Conservation (phyloP, 345 rosid species). For the Eucalyptus paniculata region DNA sequence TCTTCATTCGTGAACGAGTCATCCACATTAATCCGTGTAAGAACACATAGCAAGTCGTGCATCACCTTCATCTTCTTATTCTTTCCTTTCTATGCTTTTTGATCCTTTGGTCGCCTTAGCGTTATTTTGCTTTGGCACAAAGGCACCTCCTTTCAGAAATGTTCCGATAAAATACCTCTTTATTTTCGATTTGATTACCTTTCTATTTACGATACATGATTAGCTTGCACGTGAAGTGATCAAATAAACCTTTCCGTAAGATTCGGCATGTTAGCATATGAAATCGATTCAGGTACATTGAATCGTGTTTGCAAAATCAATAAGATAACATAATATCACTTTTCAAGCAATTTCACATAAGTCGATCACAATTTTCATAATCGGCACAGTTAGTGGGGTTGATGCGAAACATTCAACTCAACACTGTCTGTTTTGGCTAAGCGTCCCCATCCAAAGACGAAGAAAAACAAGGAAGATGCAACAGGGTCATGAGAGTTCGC, state of each 20-base stretch:
- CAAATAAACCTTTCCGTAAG: not conserved
- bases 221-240: accelerated
- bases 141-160: too few species aligned
- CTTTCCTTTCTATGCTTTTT: not conserved
- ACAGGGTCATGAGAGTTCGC: not conserved
- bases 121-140: not conserved
- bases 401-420: not conserved
- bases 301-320: accelerated
- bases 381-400: accelerated
- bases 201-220: not conserved
- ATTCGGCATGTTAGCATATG: not conserved
- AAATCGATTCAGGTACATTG: not conserved
- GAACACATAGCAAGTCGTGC: not conserved
- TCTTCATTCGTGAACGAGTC: accelerated
- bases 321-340: not conserved
- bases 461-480: not conserved
- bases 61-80: not conserved
- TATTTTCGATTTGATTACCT: accelerated
- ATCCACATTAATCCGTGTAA: too few species aligned
- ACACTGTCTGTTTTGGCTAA: accelerated
- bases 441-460: accelerated
- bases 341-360: not conserved
- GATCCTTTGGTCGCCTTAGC: not conserved
- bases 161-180: not conserved
- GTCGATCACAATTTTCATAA: not conserved